Conservation (phyloP, 495 filamentous ascomycete species). For the Pseudomonodictys pantanalensis region DNA sequence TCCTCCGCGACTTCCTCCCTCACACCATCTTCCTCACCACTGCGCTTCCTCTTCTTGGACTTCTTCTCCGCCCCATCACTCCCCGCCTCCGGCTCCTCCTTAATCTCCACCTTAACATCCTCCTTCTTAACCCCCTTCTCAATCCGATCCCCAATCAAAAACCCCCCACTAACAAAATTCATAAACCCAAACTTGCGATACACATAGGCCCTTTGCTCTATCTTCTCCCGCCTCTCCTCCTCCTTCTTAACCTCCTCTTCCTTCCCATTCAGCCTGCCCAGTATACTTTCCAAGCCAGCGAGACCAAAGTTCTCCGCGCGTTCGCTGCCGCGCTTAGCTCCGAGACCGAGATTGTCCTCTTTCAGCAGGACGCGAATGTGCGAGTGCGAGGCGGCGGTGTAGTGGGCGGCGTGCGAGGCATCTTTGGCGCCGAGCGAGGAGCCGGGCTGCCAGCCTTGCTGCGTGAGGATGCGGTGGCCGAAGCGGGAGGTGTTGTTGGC, state of each 20-base stretch:
- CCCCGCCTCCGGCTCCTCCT: neutral
- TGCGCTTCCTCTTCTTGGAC: constrained; percentile 33
- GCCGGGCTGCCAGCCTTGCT: constrained; percentile 88
- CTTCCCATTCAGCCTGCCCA: constrained; percentile 89
- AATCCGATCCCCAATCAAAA: constrained; percentile 67
- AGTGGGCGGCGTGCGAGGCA: constrained; percentile 66
- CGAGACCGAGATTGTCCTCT: constrained; percentile 85
- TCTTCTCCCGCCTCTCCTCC: constrained; percentile 48
- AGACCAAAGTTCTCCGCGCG: constrained; percentile 74
- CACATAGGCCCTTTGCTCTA: constrained; percentile 54
- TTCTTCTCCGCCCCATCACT: constrained; percentile 8
- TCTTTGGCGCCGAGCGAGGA: constrained; percentile 71
- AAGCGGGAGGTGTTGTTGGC: constrained; percentile 73
- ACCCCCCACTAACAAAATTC: constrained; percentile 76
- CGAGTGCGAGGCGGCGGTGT: constrained; percentile 71
- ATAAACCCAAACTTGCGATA: constrained; percentile 69
- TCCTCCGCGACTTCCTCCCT: neutral
- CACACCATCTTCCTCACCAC: neutral
- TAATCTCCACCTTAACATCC: neutral
- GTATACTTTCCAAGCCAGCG: constrained; percentile 74
- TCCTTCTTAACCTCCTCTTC: constrained; percentile 62
- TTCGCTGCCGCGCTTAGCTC: constrained; percentile 64
- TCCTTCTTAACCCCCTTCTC: constrained; percentile 26
- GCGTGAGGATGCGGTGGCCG: constrained; percentile 79
- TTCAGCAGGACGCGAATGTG: constrained; percentile 78